phyloP scores from a whole-genome alignment of 106 monocot species.

The Allium fistulosum region DNA sequence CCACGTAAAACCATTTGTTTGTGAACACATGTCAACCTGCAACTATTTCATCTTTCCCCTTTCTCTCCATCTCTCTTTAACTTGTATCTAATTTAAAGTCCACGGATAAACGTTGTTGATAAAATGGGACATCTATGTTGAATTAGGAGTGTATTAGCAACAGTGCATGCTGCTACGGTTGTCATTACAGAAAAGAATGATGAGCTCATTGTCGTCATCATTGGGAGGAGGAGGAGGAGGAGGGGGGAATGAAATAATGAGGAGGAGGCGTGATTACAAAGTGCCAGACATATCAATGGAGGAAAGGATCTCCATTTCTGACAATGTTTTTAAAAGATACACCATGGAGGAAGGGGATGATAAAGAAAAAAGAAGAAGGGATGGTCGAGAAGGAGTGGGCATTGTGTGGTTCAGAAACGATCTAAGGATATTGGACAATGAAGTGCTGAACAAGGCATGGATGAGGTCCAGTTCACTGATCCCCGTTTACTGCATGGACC shows the following conservation, averaged over 20 bases:
- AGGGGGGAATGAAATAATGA: too few relatives aligned
- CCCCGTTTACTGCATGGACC: conserved; percentile 84
- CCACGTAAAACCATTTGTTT: conserved; percentile 4
- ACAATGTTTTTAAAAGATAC: conserved; percentile 33
- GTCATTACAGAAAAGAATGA: too few relatives aligned
- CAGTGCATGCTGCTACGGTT: too few relatives aligned
- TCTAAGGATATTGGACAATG: conserved; percentile 77
- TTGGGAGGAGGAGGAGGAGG: too few relatives aligned
- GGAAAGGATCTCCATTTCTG: conserved; percentile 26
- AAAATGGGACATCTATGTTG: too few relatives aligned
- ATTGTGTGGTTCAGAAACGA: conserved; percentile 97
- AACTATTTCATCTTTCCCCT: background rate
- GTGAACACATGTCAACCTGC: background rate
- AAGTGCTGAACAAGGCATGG: conserved; percentile 55
- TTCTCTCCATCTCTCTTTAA: background rate
- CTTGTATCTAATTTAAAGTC: too few relatives aligned
- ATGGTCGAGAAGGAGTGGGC: conserved; percentile 44
- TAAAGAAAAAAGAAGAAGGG: too few relatives aligned
- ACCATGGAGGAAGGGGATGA: background rate
- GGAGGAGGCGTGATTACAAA: too few relatives aligned
- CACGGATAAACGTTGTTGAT: too few relatives aligned
- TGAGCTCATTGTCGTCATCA: too few relatives aligned
- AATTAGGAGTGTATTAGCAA: too few relatives aligned
- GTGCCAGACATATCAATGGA: conserved; percentile 48
- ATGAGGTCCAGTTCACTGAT: conserved; percentile 47